Base-by-base conservation (phyloP, 2,329 filamentous ascomycete species). In the Aspergillus fumigatus region DNA sequence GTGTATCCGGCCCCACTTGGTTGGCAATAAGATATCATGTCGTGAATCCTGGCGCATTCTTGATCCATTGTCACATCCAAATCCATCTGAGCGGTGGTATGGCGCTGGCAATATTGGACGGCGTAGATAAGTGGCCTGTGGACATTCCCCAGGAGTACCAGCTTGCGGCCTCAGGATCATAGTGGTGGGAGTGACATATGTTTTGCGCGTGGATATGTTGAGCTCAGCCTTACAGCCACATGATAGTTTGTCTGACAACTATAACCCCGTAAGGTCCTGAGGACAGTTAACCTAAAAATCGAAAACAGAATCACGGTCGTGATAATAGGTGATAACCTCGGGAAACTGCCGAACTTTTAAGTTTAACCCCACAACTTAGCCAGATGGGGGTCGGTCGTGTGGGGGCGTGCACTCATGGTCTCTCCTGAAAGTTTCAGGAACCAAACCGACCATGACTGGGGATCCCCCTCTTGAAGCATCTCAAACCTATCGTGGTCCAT, bases 11-110 rank as follows among this genome's bases (percentile, higher is more conserved):
- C 1, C 64, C 68, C 2, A 65, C 70, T 0, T 81, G 83, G 83
- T 72, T 81, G 48, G 82, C 75, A 1, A 69, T 84, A 27, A 71
- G 83, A 11, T 84, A 84, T 59, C 78, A 81, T 19, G 79, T 77
- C 32, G 71, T 71, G 21, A 81, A 82, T 57, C 80, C 82, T 3
- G 82, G 82, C 0, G 74, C 80, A 0, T 84, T 80, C 76, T 61
- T 84, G 26, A 62, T 85, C 3, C 82, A 84, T 60, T 85, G 82
- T 58, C 82, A 85, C 65, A 80, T 84, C 32, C 74, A 79, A 64
- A 78, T 77, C 27, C 83, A 85, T 58, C 68, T 83, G 55, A 68
- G 73, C 27, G 82, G 82, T 2, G 83, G 83, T 1, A 85, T 85
- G 82, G 73, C 73, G 27, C 67, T 84, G 68, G 77, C 79, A 1